Conservation (phyloP, 2,329 filamentous ascomycete species). For the Colletotrichum cereale region DNA sequence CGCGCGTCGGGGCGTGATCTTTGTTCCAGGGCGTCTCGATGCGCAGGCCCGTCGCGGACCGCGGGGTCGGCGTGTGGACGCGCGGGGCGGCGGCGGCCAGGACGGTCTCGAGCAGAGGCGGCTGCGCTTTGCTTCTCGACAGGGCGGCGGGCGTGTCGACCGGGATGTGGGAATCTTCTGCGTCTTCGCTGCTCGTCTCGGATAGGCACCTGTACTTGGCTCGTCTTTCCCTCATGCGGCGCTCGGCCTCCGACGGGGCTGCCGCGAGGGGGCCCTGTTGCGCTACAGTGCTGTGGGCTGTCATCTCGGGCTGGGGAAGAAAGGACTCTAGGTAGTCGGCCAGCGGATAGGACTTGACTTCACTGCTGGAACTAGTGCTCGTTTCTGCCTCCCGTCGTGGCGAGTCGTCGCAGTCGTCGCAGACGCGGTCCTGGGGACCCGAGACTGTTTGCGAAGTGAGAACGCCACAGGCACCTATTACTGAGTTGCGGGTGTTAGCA, state of each 20-base stretch:
- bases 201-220: not conserved
- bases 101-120: not conserved
- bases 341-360: not conserved
- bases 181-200: not conserved
- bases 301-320: not conserved
- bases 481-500: not conserved
- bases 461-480: not conserved
- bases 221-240: not conserved
- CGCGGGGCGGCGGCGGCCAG: not conserved
- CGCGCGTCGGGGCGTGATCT: not conserved
- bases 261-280: not conserved
- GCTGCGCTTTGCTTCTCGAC: not conserved
- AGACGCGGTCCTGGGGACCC: not conserved
- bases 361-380: not conserved
- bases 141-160: not conserved
- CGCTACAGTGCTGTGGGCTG: not conserved
- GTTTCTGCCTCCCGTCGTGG: not conserved
- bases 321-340: not conserved
- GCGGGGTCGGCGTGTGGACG: not conserved
- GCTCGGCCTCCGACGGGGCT: not conserved
- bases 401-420: not conserved
- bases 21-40: not conserved
- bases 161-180: not conserved
- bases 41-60: not conserved
- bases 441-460: not conserved